Percentiles rank a stretch among this genome's conserved stretches.
These are phyloP conservation scores for Terfezia claveryi DNA, from an alignment of 495 filamentous ascomycete species.

Conservation along the genomic window DNA sequence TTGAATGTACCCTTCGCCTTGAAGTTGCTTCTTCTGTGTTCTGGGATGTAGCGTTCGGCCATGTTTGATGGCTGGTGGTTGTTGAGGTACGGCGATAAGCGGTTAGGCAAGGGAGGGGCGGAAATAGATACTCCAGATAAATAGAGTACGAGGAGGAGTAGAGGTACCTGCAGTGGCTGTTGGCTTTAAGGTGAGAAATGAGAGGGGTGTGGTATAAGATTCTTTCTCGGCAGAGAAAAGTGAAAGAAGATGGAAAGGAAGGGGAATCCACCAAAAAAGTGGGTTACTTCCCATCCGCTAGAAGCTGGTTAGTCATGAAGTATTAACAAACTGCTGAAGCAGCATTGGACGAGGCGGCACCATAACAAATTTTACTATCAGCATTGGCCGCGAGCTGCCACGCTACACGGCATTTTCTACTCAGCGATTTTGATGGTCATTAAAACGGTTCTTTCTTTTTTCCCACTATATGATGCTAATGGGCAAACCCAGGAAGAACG, in stretches of 20 bases:
- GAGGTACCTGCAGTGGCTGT: no score
- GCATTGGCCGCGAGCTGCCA: no score
- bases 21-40: constrained; percentile 96
- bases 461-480: no score
- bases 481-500: no score
- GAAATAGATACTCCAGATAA: background rate
- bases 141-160: background rate
- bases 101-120: background rate
- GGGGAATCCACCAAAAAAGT: background rate
- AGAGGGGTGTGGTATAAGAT: background rate
- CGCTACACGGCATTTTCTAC: no score
- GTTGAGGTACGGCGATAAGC: background rate
- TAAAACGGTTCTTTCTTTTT: no score
- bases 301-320: background rate
- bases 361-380: no score
- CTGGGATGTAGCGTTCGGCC: constrained; percentile 97
- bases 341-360: no score
- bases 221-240: background rate
- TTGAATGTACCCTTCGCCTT: constrained; percentile 98
- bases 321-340: no score
- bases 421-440: no score
- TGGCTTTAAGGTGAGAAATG: background rate
- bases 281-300: background rate
- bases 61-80: constrained; percentile 33
- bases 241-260: background rate